Evolutionary conservation across 371 early-diverging fungal genomes (phyloP), one percentile per base, ranked within the genome.

Genomic region (Mucor circinelloides): DNA sequence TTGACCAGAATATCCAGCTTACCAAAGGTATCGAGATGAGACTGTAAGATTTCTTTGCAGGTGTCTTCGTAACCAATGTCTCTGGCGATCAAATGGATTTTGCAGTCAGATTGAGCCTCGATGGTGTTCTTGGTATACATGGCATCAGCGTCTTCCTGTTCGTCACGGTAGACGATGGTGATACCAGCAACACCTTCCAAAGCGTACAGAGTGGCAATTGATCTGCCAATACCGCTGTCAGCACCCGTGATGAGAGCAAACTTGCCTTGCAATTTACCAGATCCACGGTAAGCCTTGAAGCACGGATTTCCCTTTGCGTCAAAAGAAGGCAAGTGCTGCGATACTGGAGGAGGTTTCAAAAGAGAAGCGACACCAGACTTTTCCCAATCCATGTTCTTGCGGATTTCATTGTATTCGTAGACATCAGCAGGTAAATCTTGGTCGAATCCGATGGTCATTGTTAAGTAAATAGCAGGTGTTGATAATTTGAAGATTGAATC

Each of bases 1-100:
- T 89, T 89, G 54, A 89, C 85, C 15, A 89, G 68, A 55, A 86
- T 81, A 66, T 89, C 87, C 64, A 89, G 70, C 17, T 76, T 74
- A 31, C 85, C 87, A 81, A 84, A 86, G 10, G 64, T 54, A 1
- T 69, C 64, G 55, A 84, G 52, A 44, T 81, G 82, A 31, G 76
- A 40, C 48, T 84, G 72, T 8, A 84, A 54, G 59, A 84, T 81
- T 27, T 81, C 81, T 31, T 76, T 75, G 60, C 84, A 84, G 34
- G 75, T 78, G 36, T 75, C 59, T 59, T 81, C 78, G 55, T 69
- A 79, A 38, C 84, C 84, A 46, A 84, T 73, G 50, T 84, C 84
- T 40, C 80, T 75, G 42, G 82, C 81, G 68, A 84, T 79, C 60
- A 81, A 63, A 55, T 81, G 62, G 52, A 81, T 64, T 54, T 76